A percentile compares a stretch with the other conserved stretches of the same genome.
Conservation (phyloP, 306 rosid species). For the Gleditsia sinensis region DNA sequence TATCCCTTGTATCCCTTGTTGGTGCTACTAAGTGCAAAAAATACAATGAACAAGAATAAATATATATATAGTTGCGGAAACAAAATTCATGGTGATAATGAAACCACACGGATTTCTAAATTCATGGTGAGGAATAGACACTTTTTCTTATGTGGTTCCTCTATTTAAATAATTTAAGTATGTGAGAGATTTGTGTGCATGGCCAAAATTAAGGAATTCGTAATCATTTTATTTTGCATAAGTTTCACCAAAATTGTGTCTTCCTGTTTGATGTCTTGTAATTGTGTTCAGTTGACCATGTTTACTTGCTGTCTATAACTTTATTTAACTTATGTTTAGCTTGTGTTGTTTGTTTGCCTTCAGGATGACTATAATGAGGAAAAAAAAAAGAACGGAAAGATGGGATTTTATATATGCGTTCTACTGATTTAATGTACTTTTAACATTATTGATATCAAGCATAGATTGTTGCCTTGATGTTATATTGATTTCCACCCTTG, state of each 20-base stretch:
- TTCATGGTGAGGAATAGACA: neutral
- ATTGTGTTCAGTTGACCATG: neutral
- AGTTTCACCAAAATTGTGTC: neutral
- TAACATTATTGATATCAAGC: neutral
- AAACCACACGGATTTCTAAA: too few relatives aligned
- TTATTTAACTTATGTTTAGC: neutral
- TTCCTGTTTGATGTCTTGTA: neutral
- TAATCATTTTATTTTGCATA: neutral
- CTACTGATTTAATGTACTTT: too few relatives aligned
- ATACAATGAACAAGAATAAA: too few relatives aligned
- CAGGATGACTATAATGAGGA: neutral
- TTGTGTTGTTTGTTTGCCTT: neutral
- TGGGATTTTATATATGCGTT: neutral
- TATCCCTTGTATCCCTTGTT: too few relatives aligned
- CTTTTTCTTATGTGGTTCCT: too few relatives aligned
- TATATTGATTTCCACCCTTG: neutral
- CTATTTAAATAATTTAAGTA: too few relatives aligned
- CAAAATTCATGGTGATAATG: too few relatives aligned
- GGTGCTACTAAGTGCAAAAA: too few relatives aligned
- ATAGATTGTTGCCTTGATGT: neutral
- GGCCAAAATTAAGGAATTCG: too few relatives aligned
- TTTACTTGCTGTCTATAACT: neutral
- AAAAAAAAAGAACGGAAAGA: too few relatives aligned
- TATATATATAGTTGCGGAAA: too few relatives aligned
- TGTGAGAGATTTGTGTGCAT: too few relatives aligned